These are phyloP conservation scores for Quercus agrifolia DNA, from an alignment of 306 rosid species.

Conservation along the genomic window DNA sequence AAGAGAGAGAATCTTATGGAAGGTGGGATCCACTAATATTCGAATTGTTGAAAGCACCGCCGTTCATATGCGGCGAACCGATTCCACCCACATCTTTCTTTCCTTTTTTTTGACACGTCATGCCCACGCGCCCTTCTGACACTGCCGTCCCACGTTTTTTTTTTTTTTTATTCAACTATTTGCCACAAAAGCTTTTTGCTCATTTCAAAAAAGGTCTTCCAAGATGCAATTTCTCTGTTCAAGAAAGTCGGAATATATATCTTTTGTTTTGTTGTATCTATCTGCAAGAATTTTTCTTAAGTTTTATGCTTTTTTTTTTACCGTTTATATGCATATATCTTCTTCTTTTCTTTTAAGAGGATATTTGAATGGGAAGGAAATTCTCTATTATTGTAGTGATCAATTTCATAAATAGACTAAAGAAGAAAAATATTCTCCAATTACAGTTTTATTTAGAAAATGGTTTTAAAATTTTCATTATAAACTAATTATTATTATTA, in stretches of 20 bases:
- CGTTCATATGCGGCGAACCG: slow-evolving; percentile 63
- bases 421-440: too few relatives aligned
- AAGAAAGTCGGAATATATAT: not conserved
- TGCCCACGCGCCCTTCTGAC: slow-evolving; percentile 21
- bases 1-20: slow-evolving; percentile 19
- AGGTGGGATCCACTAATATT: slow-evolving; percentile 28
- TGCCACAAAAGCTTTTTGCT: not conserved
- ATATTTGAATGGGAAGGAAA: too few relatives aligned
- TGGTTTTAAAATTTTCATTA: too few relatives aligned
- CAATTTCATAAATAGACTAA: too few relatives aligned
- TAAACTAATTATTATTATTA: too few relatives aligned
- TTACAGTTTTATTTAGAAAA: too few relatives aligned
- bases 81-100: slow-evolving; percentile 18
- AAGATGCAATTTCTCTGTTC: not conserved
- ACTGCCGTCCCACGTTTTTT: slow-evolving; percentile 16
- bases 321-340: too few relatives aligned
- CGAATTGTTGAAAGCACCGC: slow-evolving; percentile 32
- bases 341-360: too few relatives aligned
- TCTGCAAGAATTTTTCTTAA: too few relatives aligned
- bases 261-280: too few relatives aligned
- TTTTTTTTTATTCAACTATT: not conserved
- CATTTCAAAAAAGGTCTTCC: not conserved
- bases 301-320: too few relatives aligned
- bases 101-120: slow-evolving; percentile 27
- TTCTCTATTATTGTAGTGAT: too few relatives aligned